Base-by-base conservation (phyloP, 202 grass and related monocot genomes). In the Panicum hallii region DNA sequence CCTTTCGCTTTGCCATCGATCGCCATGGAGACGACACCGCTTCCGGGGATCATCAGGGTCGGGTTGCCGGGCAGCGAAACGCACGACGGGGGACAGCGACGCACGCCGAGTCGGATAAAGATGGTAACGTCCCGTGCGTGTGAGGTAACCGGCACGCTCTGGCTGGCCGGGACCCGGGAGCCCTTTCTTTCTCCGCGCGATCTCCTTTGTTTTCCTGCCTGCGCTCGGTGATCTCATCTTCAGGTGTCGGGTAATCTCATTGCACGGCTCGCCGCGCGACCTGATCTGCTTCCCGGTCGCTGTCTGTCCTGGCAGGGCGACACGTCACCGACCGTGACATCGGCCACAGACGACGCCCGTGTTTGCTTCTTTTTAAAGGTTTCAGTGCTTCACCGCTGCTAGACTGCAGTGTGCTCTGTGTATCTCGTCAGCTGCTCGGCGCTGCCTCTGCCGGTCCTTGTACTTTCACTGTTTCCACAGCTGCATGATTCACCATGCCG, bases 111-210 rank as follows among this genome's bases (percentile, higher is more conserved):
- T 55, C 42, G 48, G 67, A 52, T 54, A 12, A 48, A 78, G 72
- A 82, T 15, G 1, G 41, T 4, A 82, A 82, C 41, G 82, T 83
- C 79, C 79, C 84, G 79, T 82, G 30, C 6, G 28, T 30, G 49
- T 43, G 79, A 90, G 73, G 83, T 14, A 90, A 83, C 14, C 28
- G 43, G 38, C 78, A 78, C 46, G 12, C 43, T 16, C 12, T 5
- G 1, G 40, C 4, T 4, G 3, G 5, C 13, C 36, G 36, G 36
- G 36, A 38, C 36, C 36, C 36, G 36, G 36, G 36, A 38, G 36
- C 36, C 36, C 36, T 30, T 6, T 47, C 28, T 61, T 28, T 15
- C 36, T 41, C 36, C 7, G 47, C 47, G 6, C 46, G 36, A 38
- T 40, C 19, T n/a, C 19, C 16, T 73, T 12, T 19, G 17, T 46